Evolutionary conservation across 129 eudicot genomes (phyloP).

Genomic region (Erigeron canadensis): DNA sequence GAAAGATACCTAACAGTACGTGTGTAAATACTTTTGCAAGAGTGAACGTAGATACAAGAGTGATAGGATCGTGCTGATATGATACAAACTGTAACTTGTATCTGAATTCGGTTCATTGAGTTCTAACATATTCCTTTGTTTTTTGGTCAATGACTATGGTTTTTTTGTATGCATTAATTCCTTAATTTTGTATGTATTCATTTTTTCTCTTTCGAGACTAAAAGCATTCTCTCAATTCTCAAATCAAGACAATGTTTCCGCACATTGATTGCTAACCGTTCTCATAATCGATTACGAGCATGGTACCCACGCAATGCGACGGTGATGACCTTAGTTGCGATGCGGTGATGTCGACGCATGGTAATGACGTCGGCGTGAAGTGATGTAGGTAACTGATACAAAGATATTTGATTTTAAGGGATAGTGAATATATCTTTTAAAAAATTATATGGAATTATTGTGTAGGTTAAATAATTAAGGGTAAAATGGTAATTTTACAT

Average conservation of each 20-base stretch:
- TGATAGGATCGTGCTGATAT: conserved; percentile 23
- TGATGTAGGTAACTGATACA: too few species aligned
- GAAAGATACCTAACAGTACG: background rate
- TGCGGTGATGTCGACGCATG: too few species aligned
- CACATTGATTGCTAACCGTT: background rate
- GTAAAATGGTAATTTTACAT: too few species aligned
- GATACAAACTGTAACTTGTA: conserved; percentile 14
- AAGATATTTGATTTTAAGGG: too few species aligned
- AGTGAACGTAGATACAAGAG: conserved; percentile 17
- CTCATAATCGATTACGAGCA: background rate
- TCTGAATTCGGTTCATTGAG: conserved; percentile 18
- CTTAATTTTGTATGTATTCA: background rate
- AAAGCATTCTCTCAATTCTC: background rate
- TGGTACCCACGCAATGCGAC: too few species aligned
- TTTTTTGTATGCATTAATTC: conserved; percentile 4
- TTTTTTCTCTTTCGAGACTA: background rate
- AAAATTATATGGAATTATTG: too few species aligned
- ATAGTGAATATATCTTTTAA: too few species aligned
- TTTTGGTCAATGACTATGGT: conserved; percentile 25
- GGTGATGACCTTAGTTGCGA: too few species aligned
- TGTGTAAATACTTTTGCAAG: conserved; percentile 25
- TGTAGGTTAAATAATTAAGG: too few species aligned
- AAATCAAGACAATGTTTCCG: background rate
- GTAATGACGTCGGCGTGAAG: too few species aligned
- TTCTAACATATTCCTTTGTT: conserved; percentile 40